Percentiles rank a stretch among this genome's conserved stretches.
Evolutionary conservation across 331 rosid species (phyloP).

Genomic region (Phaseolus coccineus): DNA sequence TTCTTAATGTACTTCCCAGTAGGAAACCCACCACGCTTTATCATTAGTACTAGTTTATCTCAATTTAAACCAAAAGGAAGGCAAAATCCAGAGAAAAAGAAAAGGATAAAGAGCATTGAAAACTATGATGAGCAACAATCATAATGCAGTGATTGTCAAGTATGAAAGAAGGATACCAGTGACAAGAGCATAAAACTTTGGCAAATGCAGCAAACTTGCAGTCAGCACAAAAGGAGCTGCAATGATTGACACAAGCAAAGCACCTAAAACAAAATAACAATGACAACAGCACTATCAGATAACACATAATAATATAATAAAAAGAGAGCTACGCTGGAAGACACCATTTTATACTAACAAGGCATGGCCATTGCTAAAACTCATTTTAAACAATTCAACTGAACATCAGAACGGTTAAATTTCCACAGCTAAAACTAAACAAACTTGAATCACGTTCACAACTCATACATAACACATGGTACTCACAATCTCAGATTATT

Average conservation of each 20-base stretch:
- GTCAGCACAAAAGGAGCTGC: slow-evolving; percentile 68
- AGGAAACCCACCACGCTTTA: not conserved
- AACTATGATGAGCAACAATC: slow-evolving; percentile 4
- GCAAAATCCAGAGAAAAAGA: not conserved
- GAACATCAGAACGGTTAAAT: slow-evolving; percentile 6
- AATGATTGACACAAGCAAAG: slow-evolving; percentile 73
- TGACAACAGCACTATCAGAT: slow-evolving; percentile 17
- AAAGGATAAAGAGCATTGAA: not conserved
- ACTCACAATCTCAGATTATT: slow-evolving; percentile 6
- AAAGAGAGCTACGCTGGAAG: not conserved
- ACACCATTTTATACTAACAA: not conserved
- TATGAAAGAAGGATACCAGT: slow-evolving; percentile 56
- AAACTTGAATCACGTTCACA: not conserved
- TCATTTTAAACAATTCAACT: slow-evolving; percentile 22
- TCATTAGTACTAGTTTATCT: not conserved
- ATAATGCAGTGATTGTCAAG: slow-evolving; percentile 7
- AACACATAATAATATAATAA: slow-evolving; percentile 7
- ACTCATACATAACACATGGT: slow-evolving; percentile 6
- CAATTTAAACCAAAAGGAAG: not conserved
- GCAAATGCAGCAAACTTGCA: slow-evolving; percentile 66
- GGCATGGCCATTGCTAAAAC: slow-evolving; percentile 16
- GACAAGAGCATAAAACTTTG: slow-evolving; percentile 78
- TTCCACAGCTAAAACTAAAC: slow-evolving; percentile 34
- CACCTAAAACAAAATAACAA: slow-evolving; percentile 57
- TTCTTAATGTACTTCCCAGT: not conserved